Evolutionary conservation across 257 asterid genomes (phyloP).

Genomic region (Capsicum chinense): DNA sequence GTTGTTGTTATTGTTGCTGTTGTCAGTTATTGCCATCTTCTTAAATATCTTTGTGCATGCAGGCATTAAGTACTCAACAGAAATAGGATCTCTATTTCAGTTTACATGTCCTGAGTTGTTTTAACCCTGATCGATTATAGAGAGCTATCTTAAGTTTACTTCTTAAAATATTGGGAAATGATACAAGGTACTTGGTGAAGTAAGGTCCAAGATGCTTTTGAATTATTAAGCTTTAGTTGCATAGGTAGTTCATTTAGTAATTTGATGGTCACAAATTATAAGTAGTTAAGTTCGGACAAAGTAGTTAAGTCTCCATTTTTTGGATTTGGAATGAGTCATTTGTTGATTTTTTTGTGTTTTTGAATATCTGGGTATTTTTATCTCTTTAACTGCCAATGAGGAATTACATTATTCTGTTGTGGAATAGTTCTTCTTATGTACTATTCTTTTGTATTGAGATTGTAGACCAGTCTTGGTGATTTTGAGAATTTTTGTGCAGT

Average conservation of each 20-base stretch:
- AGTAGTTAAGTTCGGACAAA: background rate
- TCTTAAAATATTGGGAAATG: background rate
- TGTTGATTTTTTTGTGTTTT: background rate
- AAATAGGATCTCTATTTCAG: background rate
- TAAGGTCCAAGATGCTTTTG: background rate
- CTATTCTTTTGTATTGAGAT: background rate
- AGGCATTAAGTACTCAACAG: background rate
- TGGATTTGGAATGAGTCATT: background rate
- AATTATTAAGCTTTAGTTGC: background rate
- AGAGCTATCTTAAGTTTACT: background rate
- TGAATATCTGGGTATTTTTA: background rate
- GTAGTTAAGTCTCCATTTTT: background rate
- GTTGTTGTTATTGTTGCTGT: background rate
- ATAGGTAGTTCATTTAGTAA: background rate
- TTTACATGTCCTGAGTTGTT: background rate
- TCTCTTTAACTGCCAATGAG: background rate
- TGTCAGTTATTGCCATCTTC: background rate
- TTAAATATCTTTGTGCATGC: slow-evolving; percentile 7
- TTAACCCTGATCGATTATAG: background rate
- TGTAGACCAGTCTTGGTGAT: background rate
- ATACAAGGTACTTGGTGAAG: background rate
- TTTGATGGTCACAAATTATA: background rate
- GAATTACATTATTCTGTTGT: slow-evolving; percentile 10
- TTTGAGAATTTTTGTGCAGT: background rate
- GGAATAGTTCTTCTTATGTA: background rate